A percentile compares a stretch with the other conserved stretches of the same genome.
Conservation (phyloP, 345 rosid genomes). For the Citrus cavaleriei region DNA sequence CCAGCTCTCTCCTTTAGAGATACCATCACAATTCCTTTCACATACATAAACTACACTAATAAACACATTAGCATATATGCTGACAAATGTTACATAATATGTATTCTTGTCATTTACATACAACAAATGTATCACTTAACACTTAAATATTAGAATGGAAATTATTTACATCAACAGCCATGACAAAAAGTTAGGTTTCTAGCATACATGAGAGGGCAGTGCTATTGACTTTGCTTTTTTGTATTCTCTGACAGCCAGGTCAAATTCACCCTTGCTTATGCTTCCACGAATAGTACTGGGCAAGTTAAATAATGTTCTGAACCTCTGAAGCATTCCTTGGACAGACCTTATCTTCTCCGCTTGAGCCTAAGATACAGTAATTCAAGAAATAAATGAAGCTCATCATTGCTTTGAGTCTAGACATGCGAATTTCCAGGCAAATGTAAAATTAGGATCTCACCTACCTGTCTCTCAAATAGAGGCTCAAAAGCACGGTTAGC, state of each 20-base stretch:
- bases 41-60: neutral
- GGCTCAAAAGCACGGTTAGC: conserved; percentile 91
- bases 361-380: conserved; percentile 62
- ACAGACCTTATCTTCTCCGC: conserved; percentile 98
- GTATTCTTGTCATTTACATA: neutral
- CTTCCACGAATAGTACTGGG: conserved; percentile 93
- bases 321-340: conserved; percentile 99
- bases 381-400: conserved; percentile 16
- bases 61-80: conserved; percentile 1
- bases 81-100: neutral
- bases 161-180: neutral
- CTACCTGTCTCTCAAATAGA: conserved; percentile 98
- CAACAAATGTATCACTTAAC: neutral
- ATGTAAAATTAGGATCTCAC: conserved; percentile 14
- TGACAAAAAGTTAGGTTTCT: conserved; percentile 6
- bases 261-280: conserved; percentile 95
- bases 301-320: conserved; percentile 87
- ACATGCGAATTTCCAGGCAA: conserved; percentile 1
- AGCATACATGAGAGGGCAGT: conserved; percentile 89
- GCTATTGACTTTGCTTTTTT: conserved; percentile 97
- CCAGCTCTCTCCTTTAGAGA: neutral
- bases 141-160: neutral
- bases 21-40: neutral
- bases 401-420: neutral
- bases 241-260: conserved; percentile 95